These are phyloP conservation scores for Conidiobolus incongruus DNA, from an alignment of 371 early-diverging fungal species.

Conservation along the genomic window DNA sequence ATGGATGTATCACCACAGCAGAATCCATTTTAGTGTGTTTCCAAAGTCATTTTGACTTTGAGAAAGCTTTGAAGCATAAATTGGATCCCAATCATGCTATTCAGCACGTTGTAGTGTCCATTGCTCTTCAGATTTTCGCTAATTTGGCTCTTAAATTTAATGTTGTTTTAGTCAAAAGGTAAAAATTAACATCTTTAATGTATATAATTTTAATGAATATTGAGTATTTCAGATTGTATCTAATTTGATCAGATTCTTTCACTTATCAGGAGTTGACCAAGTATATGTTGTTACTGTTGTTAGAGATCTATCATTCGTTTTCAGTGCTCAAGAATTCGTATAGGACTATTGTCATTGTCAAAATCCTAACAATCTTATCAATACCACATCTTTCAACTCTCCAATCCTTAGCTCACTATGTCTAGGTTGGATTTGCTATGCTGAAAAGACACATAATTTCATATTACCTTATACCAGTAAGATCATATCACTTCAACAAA, in stretches of 20 bases:
- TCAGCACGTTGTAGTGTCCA: conserved; percentile 45
- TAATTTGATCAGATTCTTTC: conserved; percentile 37
- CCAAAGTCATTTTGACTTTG: conserved; percentile 78
- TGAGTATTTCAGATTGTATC: too few species aligned
- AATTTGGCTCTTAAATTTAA: conserved; percentile 72
- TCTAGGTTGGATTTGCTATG: conserved; percentile 96
- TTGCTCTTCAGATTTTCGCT: conserved; percentile 81
- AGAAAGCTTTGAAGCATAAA: conserved; percentile 43
- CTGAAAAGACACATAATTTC: conserved; percentile 88
- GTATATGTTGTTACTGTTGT: conserved; percentile 76
- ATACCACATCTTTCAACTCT: too few species aligned
- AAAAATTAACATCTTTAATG: too few species aligned
- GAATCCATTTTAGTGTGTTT: conserved; percentile 76
- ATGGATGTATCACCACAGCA: conserved; percentile 94
- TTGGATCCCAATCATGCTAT: too few species aligned
- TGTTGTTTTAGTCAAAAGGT: conserved; percentile 35
- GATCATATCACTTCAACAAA: conserved; percentile 86
- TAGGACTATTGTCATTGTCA: conserved; percentile 27
- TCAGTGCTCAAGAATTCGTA: conserved; percentile 76
- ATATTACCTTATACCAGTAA: conserved; percentile 60
- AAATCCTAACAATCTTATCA: too few species aligned
- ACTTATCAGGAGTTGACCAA: conserved; percentile 50
- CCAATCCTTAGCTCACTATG: too few species aligned
- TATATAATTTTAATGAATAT: too few species aligned
- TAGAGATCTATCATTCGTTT: conserved; percentile 60